Evolutionary conservation across 1,139 yeast species (phyloP), one percentile per base, ranked within the genome.

Genomic region (Lodderomyces theae): DNA sequence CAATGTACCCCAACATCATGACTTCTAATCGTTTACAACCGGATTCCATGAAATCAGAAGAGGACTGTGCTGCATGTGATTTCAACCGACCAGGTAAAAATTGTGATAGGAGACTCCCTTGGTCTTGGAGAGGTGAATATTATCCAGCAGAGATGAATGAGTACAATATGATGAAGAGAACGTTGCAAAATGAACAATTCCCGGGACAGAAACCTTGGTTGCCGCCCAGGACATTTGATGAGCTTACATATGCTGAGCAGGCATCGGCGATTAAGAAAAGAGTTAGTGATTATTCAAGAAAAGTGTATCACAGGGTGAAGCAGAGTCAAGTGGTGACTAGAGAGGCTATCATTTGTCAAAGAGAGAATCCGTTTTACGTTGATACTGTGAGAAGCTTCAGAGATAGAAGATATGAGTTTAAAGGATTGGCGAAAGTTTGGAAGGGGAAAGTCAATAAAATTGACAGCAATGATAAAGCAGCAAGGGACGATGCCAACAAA

Each of bases 1-100:
- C 98, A 0, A 94, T 94, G 99, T 94, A 94, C 57, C 99, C 99
- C 3, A 92, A 94, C 58, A 94, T 94, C 56, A 94, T 94, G 97
- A 88, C 96, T 3, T 86, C 98, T 0, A 94, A 94, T 63, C 80
- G 99, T 57, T 71, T 94, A 41, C 99, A 94, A 60, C 99, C 99
- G 0, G 99, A 94, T 62, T 90, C 98, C 1, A 92, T 94, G 89
- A 90, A 92, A 53, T 70, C 85, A 0, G 98, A 92, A 57, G 88
- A 88, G 52, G 96, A 89, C 54, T 94, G 98, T 66, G 98, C 98
- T 0, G 80, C 95, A 30, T 94, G 99, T 69, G 98, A 94, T 55
- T 94, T 89, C 63, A 94, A 94, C 58, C 73, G 96, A 42, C 97
- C 97, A 0, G 97, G 96, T 3, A 92, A 92, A 55, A 77, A 73